A percentile compares a stretch with the other conserved stretches of the same genome.
Conservation (phyloP, 495 filamentous ascomycete species). For the Penicillium desertorum region DNA sequence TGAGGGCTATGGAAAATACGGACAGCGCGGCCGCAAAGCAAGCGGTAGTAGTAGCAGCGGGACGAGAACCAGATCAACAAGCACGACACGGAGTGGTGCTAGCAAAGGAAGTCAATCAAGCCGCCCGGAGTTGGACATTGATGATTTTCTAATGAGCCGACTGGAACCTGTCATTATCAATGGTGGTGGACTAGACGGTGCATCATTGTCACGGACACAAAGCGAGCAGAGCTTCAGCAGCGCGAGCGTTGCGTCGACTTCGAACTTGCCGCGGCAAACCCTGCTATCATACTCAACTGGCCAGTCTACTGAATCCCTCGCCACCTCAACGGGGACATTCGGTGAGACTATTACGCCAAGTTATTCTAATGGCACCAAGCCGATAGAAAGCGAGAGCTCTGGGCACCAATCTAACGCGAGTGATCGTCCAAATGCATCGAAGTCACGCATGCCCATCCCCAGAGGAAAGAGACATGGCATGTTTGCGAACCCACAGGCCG, state of each 20-base stretch:
- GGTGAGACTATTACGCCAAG: constrained; percentile 15
- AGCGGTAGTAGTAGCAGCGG: constrained; percentile 50
- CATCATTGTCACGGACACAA: constrained; percentile 57
- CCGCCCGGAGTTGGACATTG: constrained; percentile 54
- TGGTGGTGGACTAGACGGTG: constrained; percentile 59
- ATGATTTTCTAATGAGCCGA: constrained; percentile 71
- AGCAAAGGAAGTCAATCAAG: constrained; percentile 56
- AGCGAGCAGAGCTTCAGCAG: constrained; percentile 61
- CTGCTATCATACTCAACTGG: constrained; percentile 26
- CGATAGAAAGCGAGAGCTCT: constrained; percentile 12
- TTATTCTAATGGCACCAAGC: constrained; percentile 9
- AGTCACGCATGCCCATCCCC: constrained; percentile 26
- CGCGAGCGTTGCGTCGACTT: constrained; percentile 51
- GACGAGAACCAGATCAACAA: constrained; percentile 54
- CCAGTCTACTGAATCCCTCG: constrained; percentile 39
- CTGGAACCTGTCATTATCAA: constrained; percentile 86
- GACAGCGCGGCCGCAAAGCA: constrained; percentile 46
- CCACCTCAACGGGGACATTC: constrained; percentile 28
- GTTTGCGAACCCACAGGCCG: constrained; percentile 29
- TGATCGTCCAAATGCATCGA: constrained; percentile 2
- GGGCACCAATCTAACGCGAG: not conserved
- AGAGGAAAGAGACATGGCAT: constrained; percentile 15
- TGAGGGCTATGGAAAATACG: constrained; percentile 88
- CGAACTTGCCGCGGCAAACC: constrained; percentile 22
- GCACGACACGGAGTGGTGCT: constrained; percentile 50